These are phyloP conservation scores for Spongospora subterranea DNA, from an alignment of 208 protist species.

Conservation along the genomic window DNA sequence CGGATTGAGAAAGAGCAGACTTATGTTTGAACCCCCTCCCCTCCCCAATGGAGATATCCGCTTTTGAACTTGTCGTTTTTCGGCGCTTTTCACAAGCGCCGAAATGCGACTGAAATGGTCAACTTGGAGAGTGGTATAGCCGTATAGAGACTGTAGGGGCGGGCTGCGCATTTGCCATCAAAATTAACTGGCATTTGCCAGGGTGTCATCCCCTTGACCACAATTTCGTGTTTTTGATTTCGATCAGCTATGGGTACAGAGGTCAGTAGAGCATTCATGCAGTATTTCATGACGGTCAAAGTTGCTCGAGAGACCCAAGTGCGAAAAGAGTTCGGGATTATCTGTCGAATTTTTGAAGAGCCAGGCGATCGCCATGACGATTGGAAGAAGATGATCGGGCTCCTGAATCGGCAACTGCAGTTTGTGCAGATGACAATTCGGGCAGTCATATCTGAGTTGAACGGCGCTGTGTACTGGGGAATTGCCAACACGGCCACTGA, in stretches of 20 bases:
- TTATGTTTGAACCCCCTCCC: no score
- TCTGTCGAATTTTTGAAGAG: background rate
- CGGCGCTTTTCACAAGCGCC: no score
- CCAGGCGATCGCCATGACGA: background rate
- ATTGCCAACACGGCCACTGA: constrained; percentile 29
- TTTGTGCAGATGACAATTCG: constrained; percentile 26
- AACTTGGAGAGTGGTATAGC: no score
- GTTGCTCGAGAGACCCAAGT: constrained; percentile 1
- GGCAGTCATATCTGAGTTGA: constrained; percentile 1
- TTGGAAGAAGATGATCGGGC: background rate
- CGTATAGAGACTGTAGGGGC: no score
- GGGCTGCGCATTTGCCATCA: no score
- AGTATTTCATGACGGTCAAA: constrained; percentile 26
- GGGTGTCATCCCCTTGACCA: background rate
- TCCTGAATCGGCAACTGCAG: background rate
- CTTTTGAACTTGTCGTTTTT: no score
- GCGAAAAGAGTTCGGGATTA: background rate
- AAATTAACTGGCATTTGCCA: background rate
- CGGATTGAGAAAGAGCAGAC: no score
- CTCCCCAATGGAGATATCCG: no score
- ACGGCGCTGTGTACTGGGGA: constrained; percentile 1
- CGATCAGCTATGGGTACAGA: background rate
- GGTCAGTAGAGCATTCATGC: background rate
- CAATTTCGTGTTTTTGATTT: no score
- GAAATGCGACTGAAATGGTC: no score